phyloP scores from a whole-genome alignment of 1,139 yeast species.

The Ogataea hybrid region DNA sequence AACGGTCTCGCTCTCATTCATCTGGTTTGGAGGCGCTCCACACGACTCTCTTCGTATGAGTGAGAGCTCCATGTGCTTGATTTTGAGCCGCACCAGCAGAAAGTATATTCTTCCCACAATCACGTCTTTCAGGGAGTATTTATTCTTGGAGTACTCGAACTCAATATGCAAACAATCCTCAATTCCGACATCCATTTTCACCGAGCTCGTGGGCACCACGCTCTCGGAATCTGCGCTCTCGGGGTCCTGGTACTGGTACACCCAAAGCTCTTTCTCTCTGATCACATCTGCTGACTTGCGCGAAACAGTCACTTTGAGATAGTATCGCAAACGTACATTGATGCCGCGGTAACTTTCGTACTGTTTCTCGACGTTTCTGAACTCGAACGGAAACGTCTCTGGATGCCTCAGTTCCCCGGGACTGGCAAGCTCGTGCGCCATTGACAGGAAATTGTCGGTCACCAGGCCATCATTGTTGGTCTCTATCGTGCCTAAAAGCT shows the following conservation, averaged over 20 bases:
- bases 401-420: conserved; percentile 86
- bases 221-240: conserved; percentile 8
- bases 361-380: conserved; percentile 90
- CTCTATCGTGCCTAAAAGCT: conserved; percentile 82
- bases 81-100: conserved; percentile 80
- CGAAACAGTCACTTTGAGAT: conserved; percentile 77
- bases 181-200: conserved; percentile 93
- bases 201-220: conserved; percentile 42
- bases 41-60: conserved; percentile 85
- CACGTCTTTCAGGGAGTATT: conserved; percentile 84
- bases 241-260: conserved; percentile 41
- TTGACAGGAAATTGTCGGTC: conserved; percentile 75
- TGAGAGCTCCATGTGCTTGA: conserved; percentile 93
- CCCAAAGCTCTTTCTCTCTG: conserved; percentile 81
- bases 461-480: conserved; percentile 44
- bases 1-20: conserved; percentile 80
- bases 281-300: conserved; percentile 80
- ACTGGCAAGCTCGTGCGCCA: conserved; percentile 90
- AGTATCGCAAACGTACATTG: conserved; percentile 80
- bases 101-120: conserved; percentile 92
- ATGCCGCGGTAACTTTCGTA: conserved; percentile 90
- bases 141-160: conserved; percentile 86
- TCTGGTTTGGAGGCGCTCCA: conserved; percentile 79
- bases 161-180: conserved; percentile 96
- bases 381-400: conserved; percentile 81